Conservation (phyloP, 2,329 filamentous ascomycete genomes). For the Apiospora aurea region DNA sequence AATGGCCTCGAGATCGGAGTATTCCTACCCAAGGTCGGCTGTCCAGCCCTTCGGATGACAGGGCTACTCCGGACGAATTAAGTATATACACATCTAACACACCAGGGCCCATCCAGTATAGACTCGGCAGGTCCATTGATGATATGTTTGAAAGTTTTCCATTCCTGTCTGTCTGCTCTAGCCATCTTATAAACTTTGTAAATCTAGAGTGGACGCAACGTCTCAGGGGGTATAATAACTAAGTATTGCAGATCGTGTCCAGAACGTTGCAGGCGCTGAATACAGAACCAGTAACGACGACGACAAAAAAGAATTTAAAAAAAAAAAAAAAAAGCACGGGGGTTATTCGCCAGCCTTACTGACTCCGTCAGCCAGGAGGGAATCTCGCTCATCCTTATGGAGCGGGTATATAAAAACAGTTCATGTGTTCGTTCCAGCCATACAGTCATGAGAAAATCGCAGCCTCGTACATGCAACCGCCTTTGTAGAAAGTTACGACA, state of each 20-base stretch:
- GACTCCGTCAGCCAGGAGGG: not conserved
- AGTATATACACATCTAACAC: not conserved
- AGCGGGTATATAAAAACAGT: slow-evolving; percentile 6
- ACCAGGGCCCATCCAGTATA: not conserved
- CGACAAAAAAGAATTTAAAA: not conserved
- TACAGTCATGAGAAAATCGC: slow-evolving; percentile 9
- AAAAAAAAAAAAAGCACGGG: not conserved
- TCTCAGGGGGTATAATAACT: slow-evolving; percentile 12
- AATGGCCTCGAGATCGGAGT: not conserved
- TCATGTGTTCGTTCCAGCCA: slow-evolving; percentile 10
- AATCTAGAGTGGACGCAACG: not conserved
- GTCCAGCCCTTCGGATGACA: not conserved
- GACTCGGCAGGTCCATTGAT: not conserved
- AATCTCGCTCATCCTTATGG: not conserved
- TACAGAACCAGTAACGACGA: not conserved
- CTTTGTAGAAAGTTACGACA: too few relatives aligned
- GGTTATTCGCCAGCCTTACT: not conserved
- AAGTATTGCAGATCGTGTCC: not conserved
- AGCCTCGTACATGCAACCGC: not conserved
- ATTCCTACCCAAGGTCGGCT: not conserved
- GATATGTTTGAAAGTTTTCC: not conserved
- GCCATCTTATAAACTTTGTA: not conserved
- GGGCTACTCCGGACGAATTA: not conserved
- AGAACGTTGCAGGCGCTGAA: not conserved
- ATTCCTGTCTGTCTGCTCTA: not conserved